Evolutionary conservation across 1,139 yeast species (phyloP), one percentile per base, ranked within the genome.

Genomic region (Diutina catenulata): DNA sequence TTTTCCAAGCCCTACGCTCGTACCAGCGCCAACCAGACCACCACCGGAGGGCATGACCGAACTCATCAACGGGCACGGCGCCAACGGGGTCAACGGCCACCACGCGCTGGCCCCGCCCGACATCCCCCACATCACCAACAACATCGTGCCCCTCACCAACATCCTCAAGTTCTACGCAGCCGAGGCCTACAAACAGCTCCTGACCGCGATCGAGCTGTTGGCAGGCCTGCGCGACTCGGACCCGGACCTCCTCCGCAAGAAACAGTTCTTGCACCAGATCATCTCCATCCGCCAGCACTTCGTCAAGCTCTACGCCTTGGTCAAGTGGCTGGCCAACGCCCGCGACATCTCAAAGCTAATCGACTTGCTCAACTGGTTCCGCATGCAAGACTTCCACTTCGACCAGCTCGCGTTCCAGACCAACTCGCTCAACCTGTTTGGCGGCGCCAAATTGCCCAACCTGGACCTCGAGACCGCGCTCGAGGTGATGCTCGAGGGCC

Each of bases 401-500:
- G 86, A 83, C 42, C 76, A 80, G 40, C 49, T 68, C 41, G 53
- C 57, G 25, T 53, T 59, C 36, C 77, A 82, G 65, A 37, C 69
- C 45, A 69, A 69, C 37, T 74, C 74, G 39, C 57, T 75, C 24
- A 80, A 81, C 46, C 73, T 78, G 29, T 75, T 80, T 27, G 65
- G 87, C 5, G 84, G 88, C 15, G 97, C 97, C 1, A 84, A 86
- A 50, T 60, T 88, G 42, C 94, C 95, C 6, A 83, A 86, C 55
- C 91, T 95, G 1, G 97, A 91, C 55, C 57, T 91, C 25, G 70
- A 76, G 31, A 87, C 96, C 0, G 86, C 95, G 2, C 62, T 91
- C 46, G 94, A 91, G 51, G 95, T 91, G 1, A 62, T 87, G 38
- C 70, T 78, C 29, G 67, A 74, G 36, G 94, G 95, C 3, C 64